Conservation (phyloP, 2,329 filamentous ascomycete species). For the Stromatinia cepivora region DNA sequence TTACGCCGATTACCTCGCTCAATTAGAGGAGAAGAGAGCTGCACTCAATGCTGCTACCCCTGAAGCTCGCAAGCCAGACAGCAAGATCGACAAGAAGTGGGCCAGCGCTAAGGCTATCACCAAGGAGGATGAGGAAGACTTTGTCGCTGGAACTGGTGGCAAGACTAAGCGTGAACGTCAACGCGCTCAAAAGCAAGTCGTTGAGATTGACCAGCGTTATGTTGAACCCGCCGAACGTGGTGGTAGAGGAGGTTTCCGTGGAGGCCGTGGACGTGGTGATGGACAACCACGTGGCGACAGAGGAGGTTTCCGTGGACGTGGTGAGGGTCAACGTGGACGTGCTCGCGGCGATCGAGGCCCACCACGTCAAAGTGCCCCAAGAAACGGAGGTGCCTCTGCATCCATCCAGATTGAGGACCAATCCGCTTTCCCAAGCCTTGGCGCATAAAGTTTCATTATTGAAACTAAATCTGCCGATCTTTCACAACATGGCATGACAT, state of each 20-base stretch:
- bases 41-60: constrained; percentile 63
- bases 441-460: constrained; percentile 42
- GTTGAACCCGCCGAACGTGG: constrained; percentile 66
- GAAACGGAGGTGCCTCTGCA: constrained; percentile 38
- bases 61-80: constrained; percentile 84
- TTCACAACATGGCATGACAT: constrained; percentile 24
- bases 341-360: constrained; percentile 49
- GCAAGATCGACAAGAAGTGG: constrained; percentile 90
- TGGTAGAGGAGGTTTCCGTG: constrained; percentile 55
- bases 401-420: constrained; percentile 51
- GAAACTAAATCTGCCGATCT: constrained; percentile 30
- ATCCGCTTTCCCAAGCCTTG: constrained; percentile 55
- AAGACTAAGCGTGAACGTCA: constrained; percentile 85
- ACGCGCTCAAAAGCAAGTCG: constrained; percentile 85
- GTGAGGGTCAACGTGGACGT: constrained; percentile 52
- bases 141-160: constrained; percentile 70
- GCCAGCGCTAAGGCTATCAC: constrained; percentile 72
- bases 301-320: constrained; percentile 46
- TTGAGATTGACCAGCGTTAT: constrained; percentile 86
- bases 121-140: constrained; percentile 69
- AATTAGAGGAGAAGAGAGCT: constrained; percentile 74
- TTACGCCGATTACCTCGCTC: constrained; percentile 83
- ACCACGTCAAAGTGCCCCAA: constrained; percentile 43
- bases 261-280: constrained; percentile 52
- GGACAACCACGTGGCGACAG: constrained; percentile 50